Conservation (phyloP, 2,329 filamentous ascomycete species). For the Phialocephala sp. region DNA sequence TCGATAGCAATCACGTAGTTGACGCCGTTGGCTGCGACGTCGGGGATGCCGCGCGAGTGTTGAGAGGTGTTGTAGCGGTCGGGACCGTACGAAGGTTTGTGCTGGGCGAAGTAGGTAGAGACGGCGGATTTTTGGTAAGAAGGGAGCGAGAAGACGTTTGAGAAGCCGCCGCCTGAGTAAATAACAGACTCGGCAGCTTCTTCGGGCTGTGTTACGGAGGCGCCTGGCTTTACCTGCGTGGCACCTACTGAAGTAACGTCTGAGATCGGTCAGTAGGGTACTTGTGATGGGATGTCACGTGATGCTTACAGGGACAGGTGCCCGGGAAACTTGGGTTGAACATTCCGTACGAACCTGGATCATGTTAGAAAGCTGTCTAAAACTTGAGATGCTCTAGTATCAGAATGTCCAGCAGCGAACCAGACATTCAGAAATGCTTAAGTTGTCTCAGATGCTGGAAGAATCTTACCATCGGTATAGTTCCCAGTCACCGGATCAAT, state of each 20-base stretch:
- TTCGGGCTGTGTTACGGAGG: constrained; percentile 45
- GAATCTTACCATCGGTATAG: constrained; percentile 12
- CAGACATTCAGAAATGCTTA: no score
- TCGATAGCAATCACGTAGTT: constrained; percentile 52
- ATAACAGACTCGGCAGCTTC: constrained; percentile 62
- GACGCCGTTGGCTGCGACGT: constrained; percentile 53
- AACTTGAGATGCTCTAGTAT: not conserved
- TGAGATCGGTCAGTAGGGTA: not conserved
- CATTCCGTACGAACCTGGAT: not conserved
- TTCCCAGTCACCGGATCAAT: constrained; percentile 8
- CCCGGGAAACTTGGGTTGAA: constrained; percentile 18
- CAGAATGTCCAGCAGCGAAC: no score
- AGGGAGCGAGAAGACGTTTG: constrained; percentile 52
- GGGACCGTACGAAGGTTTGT: constrained; percentile 1
- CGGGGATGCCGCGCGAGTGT: constrained; percentile 52
- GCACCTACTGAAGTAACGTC: constrained; percentile 20
- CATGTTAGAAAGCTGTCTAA: not conserved
- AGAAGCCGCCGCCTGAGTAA: constrained; percentile 79
- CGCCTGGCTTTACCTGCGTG: constrained; percentile 45
- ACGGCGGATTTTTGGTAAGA: constrained; percentile 20
- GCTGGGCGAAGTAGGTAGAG: not conserved
- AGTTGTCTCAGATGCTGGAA: not conserved
- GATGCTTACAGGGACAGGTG: constrained; percentile 13
- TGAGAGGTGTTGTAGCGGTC: constrained; percentile 16
- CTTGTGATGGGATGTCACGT: no score